Evolutionary conservation across 306 rosid genomes (phyloP).

Genomic region (Cicer cuneatum): DNA sequence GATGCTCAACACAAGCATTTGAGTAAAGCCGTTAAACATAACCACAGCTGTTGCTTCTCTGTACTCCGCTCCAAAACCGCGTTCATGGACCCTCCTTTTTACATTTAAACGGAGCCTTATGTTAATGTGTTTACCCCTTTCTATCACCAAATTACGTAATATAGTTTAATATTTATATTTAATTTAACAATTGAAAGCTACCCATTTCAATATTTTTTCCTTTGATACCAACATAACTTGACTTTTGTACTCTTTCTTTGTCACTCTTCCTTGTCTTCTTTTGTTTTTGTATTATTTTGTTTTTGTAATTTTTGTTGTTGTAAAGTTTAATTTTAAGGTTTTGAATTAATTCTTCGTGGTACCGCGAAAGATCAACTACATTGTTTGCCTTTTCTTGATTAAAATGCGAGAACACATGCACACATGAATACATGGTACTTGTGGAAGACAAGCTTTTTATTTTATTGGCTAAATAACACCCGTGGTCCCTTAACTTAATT

Average conservation of each 20-base stretch:
- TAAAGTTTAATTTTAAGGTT: constrained; percentile 39
- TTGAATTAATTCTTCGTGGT: constrained; percentile 47
- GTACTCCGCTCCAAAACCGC: constrained; percentile 80
- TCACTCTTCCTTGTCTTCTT: constrained; percentile 13
- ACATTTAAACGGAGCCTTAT: constrained; percentile 38
- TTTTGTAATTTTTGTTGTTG: too few relatives aligned
- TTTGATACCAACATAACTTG: constrained; percentile 63
- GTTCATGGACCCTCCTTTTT: constrained; percentile 51
- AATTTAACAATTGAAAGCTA: neutral
- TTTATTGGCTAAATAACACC: too few relatives aligned
- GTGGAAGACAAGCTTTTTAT: constrained; percentile 26
- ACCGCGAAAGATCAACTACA: constrained; percentile 37
- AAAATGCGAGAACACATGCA: constrained; percentile 50
- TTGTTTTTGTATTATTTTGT: neutral
- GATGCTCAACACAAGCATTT: constrained; percentile 7
- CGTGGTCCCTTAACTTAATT: too few relatives aligned
- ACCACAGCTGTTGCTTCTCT: constrained; percentile 81
- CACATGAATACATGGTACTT: constrained; percentile 21
- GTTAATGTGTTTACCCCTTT: neutral
- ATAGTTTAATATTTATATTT: neutral
- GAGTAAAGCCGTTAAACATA: constrained; percentile 36
- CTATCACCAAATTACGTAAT: constrained; percentile 29
- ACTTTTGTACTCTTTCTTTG: constrained; percentile 53
- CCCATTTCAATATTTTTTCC: constrained; percentile 43
- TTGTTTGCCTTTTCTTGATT: constrained; percentile 36